Percentiles rank a stretch among this genome's conserved stretches.
Evolutionary conservation across 2,329 filamentous ascomycete species (phyloP).

Genomic region (Talaromyces sp.): DNA sequence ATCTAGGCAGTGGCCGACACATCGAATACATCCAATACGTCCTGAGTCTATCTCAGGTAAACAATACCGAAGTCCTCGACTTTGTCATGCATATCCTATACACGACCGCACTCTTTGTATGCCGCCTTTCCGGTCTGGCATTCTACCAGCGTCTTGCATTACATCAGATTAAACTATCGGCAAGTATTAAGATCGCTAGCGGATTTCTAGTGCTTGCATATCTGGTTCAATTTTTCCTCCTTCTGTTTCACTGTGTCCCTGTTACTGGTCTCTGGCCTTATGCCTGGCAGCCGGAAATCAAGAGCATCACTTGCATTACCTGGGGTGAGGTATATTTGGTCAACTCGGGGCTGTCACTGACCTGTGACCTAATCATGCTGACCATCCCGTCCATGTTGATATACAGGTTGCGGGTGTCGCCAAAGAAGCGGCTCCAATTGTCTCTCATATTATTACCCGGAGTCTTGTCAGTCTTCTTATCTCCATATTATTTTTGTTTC

Average conservation of each 20-base stretch:
- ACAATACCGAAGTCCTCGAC: conserved; percentile 43
- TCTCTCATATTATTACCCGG: conserved; percentile 46
- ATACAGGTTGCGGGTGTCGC: conserved; percentile 38
- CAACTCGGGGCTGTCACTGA: conserved; percentile 45
- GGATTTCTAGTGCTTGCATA: conserved; percentile 26
- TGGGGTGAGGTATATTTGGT: conserved; percentile 50
- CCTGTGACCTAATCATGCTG: conserved; percentile 47
- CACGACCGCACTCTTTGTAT: conserved; percentile 45
- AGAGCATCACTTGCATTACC: conserved; percentile 40
- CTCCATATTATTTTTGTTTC: not conserved
- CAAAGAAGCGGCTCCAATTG: conserved; percentile 43
- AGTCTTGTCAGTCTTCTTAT: conserved; percentile 34
- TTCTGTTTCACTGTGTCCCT: conserved; percentile 48
- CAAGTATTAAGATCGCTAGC: not conserved
- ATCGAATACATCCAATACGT: conserved; percentile 5
- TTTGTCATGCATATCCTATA: conserved; percentile 50
- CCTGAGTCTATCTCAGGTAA: conserved; percentile 5
- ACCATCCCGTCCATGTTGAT: conserved; percentile 46
- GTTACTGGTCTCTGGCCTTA: conserved; percentile 50
- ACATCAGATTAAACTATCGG: conserved; percentile 16
- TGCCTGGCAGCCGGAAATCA: conserved; percentile 37
- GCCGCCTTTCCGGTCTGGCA: conserved; percentile 47
- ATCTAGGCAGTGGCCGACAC: conserved; percentile 4
- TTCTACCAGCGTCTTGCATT: conserved; percentile 45
- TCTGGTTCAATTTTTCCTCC: conserved; percentile 44